Evolutionary conservation across 352 stramenopile species (phyloP), one percentile per base, ranked within the genome.

Genomic region (Globisporangium perplexum): DNA sequence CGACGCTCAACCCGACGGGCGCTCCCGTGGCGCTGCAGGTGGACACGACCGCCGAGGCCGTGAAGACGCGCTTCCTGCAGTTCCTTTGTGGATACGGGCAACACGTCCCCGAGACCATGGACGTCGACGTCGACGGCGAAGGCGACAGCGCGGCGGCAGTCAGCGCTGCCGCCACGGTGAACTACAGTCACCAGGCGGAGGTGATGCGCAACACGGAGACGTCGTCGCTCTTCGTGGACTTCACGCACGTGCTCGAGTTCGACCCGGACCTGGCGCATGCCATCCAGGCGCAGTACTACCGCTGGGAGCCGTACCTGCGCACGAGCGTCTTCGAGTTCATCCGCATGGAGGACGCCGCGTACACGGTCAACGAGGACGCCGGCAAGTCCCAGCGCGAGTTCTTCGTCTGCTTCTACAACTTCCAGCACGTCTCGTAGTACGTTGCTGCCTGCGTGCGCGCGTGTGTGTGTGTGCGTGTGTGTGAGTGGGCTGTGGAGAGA

Each of bases 331-430:
- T 90, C 48, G 81, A 91, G 60, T 91, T 91, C 43, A 84, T 91
- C 36, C 65, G 74, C 28, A 73, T 86, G 50, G 81, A 89, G 57
- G 78, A 91, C 53, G 74, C 74, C 4, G 72, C 74, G 26, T 91
- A 91, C 50, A 86, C 78, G 39, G 63, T 91, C 47, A 89, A 86
- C 42, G 81, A 91, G 26, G 81, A 91, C 62, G 81, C 81, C 59
- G 83, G 80, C 65, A 89, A 88, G 65, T 78, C 74, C 18, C 81
- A 81, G 51, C 60, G 83, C 39, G 84, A 94, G 65, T 92, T 91
- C 48, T 94, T 94, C 46, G 84, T 94, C 26, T 93, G 83, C 57
- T 94, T 94, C 56, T 94, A 94, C 72, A 94, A 94, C 63, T 93
- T 94, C 59, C 81, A 89, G 54, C 78, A 91, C 50, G 81, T 91